Evolutionary conservation across 78 protist genomes (phyloP).

Genomic region (Guillardia theta): DNA sequence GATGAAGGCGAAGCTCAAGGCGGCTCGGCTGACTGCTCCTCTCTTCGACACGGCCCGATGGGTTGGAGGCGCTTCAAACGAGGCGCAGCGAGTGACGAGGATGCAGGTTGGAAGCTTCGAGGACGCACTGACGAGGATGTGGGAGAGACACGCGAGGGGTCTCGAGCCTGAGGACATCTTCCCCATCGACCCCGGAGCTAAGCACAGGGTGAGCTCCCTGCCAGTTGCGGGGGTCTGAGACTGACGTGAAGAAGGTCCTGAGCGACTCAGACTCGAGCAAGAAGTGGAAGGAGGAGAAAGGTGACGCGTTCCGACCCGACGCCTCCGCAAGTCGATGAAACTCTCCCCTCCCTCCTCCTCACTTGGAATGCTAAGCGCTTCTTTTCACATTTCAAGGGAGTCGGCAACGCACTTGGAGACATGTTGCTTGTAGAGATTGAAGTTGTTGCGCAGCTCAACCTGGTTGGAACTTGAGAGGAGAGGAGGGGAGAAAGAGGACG

Average conservation of each 20-base stretch:
- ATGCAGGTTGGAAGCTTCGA: neutral
- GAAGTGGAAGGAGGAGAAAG: too few relatives aligned
- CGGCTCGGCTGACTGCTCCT: neutral
- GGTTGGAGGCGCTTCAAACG: too few relatives aligned
- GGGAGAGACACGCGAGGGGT: neutral
- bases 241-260: too few relatives aligned
- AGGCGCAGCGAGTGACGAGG: neutral
- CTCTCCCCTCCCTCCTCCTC: too few relatives aligned
- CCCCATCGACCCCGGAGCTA: too few relatives aligned
- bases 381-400: neutral
- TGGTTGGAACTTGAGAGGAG: neutral
- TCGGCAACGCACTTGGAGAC: neutral
- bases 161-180: too few relatives aligned
- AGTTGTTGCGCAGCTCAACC: too few relatives aligned
- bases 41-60: neutral
- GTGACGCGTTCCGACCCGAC: too few relatives aligned
- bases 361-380: neutral
- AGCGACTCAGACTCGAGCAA: too few relatives aligned
- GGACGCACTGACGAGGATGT: neutral
- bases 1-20: neutral
- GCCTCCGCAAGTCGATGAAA: too few relatives aligned
- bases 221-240: too few relatives aligned
- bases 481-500: neutral
- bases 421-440: neutral
- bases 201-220: too few relatives aligned